Base-by-base conservation (phyloP, 2,329 filamentous ascomycete species). In the Ascochyta fabae region DNA sequence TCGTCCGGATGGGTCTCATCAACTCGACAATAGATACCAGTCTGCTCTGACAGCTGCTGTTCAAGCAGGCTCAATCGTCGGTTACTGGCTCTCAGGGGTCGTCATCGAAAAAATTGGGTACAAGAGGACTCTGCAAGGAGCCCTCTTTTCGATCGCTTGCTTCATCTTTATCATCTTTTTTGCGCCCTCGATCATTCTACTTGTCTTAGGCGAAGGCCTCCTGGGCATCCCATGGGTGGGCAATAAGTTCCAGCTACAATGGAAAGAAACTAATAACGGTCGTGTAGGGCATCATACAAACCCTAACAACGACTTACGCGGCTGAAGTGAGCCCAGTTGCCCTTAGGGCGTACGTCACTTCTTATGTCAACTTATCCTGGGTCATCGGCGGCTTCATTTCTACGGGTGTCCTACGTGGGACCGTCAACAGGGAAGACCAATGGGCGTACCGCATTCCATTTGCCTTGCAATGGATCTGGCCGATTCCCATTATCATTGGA, bases 391-490 rank as follows among this genome's bases (percentile, higher is more conserved):
- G 90, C 71, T 80, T 88, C 59, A 86, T 91, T 52, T 86, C 85
- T 27, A 87, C 88, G 48, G 87, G 86, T 19, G 87, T 89, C 50
- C 85, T 90, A 64, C 84, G 84, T 68, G 80, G 82, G 50, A 87
- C 89, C 78, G 75, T 88, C 33, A 77, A 81, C 67, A 81, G 85
- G 38, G 70, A 48, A 5, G 54, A 88, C 60, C 79, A 89, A 69
- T 88, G 85, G 85, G 81, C 84, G 0, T 88, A 87, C 69, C 81
- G 86, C 29, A 86, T 88, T 36, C 71, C 70, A 3, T 91, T 88
- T 64, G 86, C 83, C 0, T 75, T 90, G 35, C 88, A 91, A 75
- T 91, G 88, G 88, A 86, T 89, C 74, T 90, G 87, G 87, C 86
- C 87, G 0, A 65, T 87, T 7, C 86, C 87, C 3, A 79, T 90